Evolutionary conservation across 2,329 filamentous ascomycete species (phyloP).

Genomic region (Claviceps maximensis): DNA sequence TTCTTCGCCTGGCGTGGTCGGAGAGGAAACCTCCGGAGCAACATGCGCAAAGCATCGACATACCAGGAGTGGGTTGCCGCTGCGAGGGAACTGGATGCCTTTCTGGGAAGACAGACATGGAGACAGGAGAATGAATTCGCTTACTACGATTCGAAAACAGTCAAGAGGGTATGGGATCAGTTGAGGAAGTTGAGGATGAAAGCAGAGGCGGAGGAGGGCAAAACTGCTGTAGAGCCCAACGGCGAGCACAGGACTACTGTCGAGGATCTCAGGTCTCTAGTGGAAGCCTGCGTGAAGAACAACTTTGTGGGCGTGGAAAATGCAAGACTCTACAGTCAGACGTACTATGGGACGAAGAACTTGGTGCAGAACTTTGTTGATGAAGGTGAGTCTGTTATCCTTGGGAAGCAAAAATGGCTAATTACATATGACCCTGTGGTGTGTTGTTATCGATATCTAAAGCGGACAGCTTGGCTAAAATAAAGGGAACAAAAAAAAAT

Average conservation of each 20-base stretch:
- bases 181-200: slow-evolving; percentile 50
- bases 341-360: slow-evolving; percentile 95
- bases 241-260: slow-evolving; percentile 35
- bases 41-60: slow-evolving; percentile 55
- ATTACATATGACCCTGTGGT: background rate
- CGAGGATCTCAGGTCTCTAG: slow-evolving; percentile 62
- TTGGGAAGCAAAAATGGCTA: background rate
- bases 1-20: slow-evolving; percentile 79
- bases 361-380: slow-evolving; percentile 83
- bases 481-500: background rate
- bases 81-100: slow-evolving; percentile 65
- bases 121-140: slow-evolving; percentile 65
- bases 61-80: slow-evolving; percentile 77
- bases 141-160: slow-evolving; percentile 80
- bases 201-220: slow-evolving; percentile 39
- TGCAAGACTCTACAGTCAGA: slow-evolving; percentile 86
- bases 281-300: slow-evolving; percentile 91
- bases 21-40: slow-evolving; percentile 56
- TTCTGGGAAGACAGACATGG: slow-evolving; percentile 71
- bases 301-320: slow-evolving; percentile 96
- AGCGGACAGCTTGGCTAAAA: background rate
- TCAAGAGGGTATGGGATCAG: slow-evolving; percentile 64
- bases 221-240: slow-evolving; percentile 14
- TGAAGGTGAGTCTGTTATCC: slow-evolving; percentile 41
- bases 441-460: background rate